A percentile compares a stretch with the other conserved stretches of the same genome.
Evolutionary conservation across 2,329 filamentous ascomycete genomes (phyloP).

Genomic region (Diaporthe sp.): DNA sequence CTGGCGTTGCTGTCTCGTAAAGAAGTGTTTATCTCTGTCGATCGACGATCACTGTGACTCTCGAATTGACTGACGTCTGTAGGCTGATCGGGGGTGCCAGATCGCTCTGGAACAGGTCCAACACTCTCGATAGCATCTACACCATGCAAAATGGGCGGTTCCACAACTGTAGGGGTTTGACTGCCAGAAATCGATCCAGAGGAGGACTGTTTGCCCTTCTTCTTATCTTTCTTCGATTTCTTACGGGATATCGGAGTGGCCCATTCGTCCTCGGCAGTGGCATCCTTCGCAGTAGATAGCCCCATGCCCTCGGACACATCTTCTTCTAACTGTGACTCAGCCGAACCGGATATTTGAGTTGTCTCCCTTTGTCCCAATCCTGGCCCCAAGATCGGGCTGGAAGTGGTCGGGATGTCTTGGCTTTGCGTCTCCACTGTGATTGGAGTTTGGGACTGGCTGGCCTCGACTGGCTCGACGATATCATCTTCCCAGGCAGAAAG

Average conservation of each 20-base stretch:
- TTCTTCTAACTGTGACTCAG: neutral
- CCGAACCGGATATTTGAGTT: neutral
- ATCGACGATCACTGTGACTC: neutral
- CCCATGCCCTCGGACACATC: conserved; percentile 46
- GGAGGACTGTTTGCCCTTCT: conserved; percentile 49
- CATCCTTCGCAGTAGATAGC: conserved; percentile 37
- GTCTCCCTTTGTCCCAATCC: neutral
- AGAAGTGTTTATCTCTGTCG: neutral
- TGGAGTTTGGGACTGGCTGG: conserved; percentile 36
- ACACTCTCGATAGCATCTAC: neutral
- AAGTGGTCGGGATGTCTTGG: neutral
- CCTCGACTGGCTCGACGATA: conserved; percentile 32
- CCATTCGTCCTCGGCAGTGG: conserved; percentile 44
- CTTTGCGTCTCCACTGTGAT: conserved; percentile 23
- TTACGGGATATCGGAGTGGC: conserved; percentile 44
- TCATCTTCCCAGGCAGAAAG: conserved; percentile 38
- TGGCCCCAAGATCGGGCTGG: conserved; percentile 4
- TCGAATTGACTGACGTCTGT: neutral
- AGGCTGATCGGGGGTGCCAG: neutral
- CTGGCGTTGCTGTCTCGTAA: neutral
- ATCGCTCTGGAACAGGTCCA: neutral
- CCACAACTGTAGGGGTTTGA: conserved; percentile 33
- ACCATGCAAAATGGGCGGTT: neutral
- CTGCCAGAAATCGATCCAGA: conserved; percentile 40
- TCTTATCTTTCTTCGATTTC: conserved; percentile 55